Base-by-base conservation (phyloP, 108 stramenopile genomes). In the Aurantiochytrium sp. region DNA sequence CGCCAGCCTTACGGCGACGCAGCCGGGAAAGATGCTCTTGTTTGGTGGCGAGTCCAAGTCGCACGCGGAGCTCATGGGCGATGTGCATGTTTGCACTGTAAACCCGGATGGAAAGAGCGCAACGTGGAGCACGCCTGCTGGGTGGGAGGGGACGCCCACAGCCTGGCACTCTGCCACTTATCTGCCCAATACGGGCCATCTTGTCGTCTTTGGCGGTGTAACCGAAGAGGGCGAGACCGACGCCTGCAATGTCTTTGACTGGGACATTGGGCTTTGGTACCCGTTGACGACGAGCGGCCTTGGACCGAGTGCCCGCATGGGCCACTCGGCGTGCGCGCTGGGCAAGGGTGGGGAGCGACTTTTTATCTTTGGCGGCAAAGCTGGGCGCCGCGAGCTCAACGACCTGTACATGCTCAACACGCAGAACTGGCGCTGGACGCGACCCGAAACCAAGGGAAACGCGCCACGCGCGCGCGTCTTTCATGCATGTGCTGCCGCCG, bases 241-340 rank as follows among this genome's bases (percentile, higher is more conserved):
- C 25, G 73, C 8, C 14, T 51, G 47, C 49, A 51, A 45, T 21
- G 73, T 83, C 49, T 83, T 83, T 83, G 73, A 83, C 49, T 83
- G 73, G 16, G 73, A 83, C 25, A 83, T 83, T 10, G 49, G 49
- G 44, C 73, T 83, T 5, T 83, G 73, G 73, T 83, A 83, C 73
- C 73, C 73, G 10, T 51, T 83, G 73, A 83, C 73, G 49, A 83
- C 73, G 23, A 51, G 44, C 47, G 73, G 73, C 6, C 44, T 51
- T 10, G 47, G 47, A 21, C 73, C 73, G 10, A 19, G 42, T 10
- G 47, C 73, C 6, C 73, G 73, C 47, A 83, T 83, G 73, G 73
- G 73, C 23, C 73, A 83, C 73, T 83, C 73, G 21, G 73, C 73
- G 21, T 83, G 73, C 49, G 73, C 49, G 44, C 49, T 83, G 6